These are phyloP conservation scores for Osmozyma mogii DNA, from an alignment of 805 yeast genomes.

Conservation along the genomic window DNA sequence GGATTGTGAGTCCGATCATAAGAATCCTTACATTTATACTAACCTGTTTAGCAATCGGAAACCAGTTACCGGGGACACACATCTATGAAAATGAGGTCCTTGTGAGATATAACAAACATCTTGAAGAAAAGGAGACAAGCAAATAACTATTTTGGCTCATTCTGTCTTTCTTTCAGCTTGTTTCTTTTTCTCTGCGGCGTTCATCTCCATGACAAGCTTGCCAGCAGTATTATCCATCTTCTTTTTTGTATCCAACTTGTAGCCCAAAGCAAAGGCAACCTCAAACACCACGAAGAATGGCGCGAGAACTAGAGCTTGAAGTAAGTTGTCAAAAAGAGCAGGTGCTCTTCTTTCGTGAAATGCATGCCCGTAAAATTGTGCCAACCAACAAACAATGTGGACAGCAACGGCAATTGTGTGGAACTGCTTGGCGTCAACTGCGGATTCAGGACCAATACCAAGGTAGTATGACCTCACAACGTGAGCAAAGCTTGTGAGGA, in stretches of 20 bases:
- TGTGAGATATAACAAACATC: constrained; percentile 28
- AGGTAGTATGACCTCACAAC: constrained; percentile 16
- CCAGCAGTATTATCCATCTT: constrained; percentile 43
- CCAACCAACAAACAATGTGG: constrained; percentile 62
- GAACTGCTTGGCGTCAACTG: too few relatives aligned
- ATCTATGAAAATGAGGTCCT: constrained; percentile 53
- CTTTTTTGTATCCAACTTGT: constrained; percentile 41
- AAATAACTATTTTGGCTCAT: too few relatives aligned
- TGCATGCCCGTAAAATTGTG: constrained; percentile 86
- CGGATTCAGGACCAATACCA: constrained; percentile 3
- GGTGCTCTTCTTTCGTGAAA: constrained; percentile 77
- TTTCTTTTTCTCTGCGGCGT: constrained; percentile 12
- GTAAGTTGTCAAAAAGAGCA: constrained; percentile 72
- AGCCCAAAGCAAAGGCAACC: constrained; percentile 61
- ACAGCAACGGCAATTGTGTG: constrained; percentile 30
- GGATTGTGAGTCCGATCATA: not conserved
- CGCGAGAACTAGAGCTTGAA: constrained; percentile 83
- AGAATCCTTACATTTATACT: constrained; percentile 1
- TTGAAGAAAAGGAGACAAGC: too few relatives aligned
- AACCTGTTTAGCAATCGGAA: constrained; percentile 55
- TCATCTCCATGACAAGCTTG: constrained; percentile 26
- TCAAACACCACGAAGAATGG: constrained; percentile 87
- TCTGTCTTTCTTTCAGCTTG: too few relatives aligned
- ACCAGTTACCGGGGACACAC: constrained; percentile 57
- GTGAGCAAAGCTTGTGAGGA: constrained; percentile 18